phyloP scores from a whole-genome alignment of 1,284 basidiomycete species.

The Xerocomus minutiporus region DNA sequence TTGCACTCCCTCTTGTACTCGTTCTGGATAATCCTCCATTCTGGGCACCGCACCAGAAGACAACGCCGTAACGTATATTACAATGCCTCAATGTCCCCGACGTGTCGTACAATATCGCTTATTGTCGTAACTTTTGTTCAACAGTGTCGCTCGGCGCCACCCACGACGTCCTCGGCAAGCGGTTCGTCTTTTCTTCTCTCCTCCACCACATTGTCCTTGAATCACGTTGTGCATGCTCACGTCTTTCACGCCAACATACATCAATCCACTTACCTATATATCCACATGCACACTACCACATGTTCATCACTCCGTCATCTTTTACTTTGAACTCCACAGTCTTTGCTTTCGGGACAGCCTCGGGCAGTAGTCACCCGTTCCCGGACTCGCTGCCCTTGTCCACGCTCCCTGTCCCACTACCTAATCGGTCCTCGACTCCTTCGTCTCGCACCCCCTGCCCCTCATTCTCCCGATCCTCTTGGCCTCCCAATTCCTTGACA shows the following conservation, averaged over 20 bases:
- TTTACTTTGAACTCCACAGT: constrained; percentile 15
- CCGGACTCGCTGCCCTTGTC: constrained; percentile 19
- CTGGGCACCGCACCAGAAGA: constrained; percentile 14
- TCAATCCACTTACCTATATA: neutral
- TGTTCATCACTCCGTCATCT: constrained; percentile 23
- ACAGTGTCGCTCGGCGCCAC: neutral
- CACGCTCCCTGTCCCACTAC: constrained; percentile 8
- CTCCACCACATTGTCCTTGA: no score
- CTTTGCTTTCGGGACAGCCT: constrained; percentile 7
- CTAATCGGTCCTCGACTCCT: constrained; percentile 7
- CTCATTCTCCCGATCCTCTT: constrained; percentile 4
- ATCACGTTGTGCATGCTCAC: no score
- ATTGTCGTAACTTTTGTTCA: constrained; percentile 15
- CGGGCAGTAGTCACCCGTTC: constrained; percentile 9
- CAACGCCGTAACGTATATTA: constrained; percentile 9
- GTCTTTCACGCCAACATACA: no score
- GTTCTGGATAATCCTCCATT: neutral
- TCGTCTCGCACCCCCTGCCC: constrained; percentile 1
- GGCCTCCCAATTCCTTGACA: neutral
- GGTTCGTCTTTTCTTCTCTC: constrained; percentile 5
- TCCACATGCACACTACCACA: constrained; percentile 29
- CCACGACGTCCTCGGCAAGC: constrained; percentile 9
- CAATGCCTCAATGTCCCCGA: constrained; percentile 4
- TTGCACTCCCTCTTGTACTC: constrained; percentile 5
- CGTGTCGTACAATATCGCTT: constrained; percentile 24